Evolutionary conservation across 495 filamentous ascomycete genomes (phyloP), one percentile per base, ranked within the genome.

Genomic region (Penicillium parvum): DNA sequence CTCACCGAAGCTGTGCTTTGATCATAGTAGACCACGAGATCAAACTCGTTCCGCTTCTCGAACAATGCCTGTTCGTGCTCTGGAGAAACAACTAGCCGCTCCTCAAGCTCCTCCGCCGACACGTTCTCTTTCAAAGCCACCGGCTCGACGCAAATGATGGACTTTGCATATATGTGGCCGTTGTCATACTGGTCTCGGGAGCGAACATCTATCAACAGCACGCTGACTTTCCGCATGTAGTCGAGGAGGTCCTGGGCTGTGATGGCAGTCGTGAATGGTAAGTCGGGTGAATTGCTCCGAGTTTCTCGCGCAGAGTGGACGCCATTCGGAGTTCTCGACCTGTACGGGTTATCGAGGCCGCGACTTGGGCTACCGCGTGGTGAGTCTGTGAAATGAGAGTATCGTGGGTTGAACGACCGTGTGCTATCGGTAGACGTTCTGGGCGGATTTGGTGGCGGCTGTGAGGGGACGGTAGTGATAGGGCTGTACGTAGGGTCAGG

Each of bases 1-100:
- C 60, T 65, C 42, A 70, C 69, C 52, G 85, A 74, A 17, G 56
- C 56, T 2, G 83, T 83, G 19, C 65, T 64, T 52, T 88, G 78
- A 58, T 99, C 90, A 59, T 97, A 94, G 53, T 94, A 94, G 2
- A 97, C 86, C 17, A 97, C 75, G 38, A 95, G 57, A 53, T 96
- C 89, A 55, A 82, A 95, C 48, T 85, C 76, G 49, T 92, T 74
- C 17, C 92, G 78, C 36, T 75, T 74, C 26, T 86, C 81, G 47
- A 95, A 94, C 12, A 88, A 66, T 1, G 69, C 60, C 48, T 83
- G 82, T 57, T 98, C 92, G 33, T 67, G 55, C 15, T 85, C 70
- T 5, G 92, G 88, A 2, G 84, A 85, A 7, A 96, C 68, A 8
- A 95, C 77, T 44, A 96, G 76, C 20, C 84, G 82, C 38, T 96